A percentile compares a stretch with the other conserved stretches of the same genome.
phyloP scores from a whole-genome alignment of 768 basidiomycete species.

The Mycena latifolia region DNA sequence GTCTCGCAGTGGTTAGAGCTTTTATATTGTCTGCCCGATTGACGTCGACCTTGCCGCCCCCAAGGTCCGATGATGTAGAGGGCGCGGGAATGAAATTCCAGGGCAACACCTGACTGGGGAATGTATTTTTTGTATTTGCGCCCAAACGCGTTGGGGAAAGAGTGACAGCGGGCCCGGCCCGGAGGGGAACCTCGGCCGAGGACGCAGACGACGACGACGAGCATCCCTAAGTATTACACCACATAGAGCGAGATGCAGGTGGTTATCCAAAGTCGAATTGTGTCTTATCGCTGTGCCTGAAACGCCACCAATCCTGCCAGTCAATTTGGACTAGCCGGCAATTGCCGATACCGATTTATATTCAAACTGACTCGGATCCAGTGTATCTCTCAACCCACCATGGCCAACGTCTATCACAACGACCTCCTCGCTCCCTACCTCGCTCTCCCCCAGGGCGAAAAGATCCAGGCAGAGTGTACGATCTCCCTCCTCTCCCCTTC shows the following conservation, averaged over 20 bases:
- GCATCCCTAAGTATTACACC: no score
- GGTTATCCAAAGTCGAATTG: no score
- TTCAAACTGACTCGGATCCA: background rate
- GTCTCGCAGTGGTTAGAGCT: constrained; percentile 74
- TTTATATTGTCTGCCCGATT: constrained; percentile 32
- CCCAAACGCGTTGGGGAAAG: constrained; percentile 1
- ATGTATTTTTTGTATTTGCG: constrained; percentile 16
- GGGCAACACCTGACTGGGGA: constrained; percentile 11
- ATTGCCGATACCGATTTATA: background rate
- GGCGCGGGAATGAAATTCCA: background rate
- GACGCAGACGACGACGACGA: no score
- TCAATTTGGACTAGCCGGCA: no score
- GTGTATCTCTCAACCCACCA: constrained; percentile 38
- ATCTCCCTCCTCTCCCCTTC: constrained; percentile 21
- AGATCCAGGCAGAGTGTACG: constrained; percentile 93
- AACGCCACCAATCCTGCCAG: no score
- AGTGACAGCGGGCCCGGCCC: background rate
- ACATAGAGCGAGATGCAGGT: no score
- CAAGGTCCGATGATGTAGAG: constrained; percentile 8
- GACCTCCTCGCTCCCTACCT: constrained; percentile 93
- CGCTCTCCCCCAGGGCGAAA: constrained; percentile 89
- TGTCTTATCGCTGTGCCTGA: no score
- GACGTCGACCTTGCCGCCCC: constrained; percentile 1
- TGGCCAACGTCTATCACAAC: constrained; percentile 69
- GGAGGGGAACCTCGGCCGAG: no score